Evolutionary conservation across 225 moss, liverwort and hornwort species (phyloP).

Genomic region (Physcomitrellopsis africana): DNA sequence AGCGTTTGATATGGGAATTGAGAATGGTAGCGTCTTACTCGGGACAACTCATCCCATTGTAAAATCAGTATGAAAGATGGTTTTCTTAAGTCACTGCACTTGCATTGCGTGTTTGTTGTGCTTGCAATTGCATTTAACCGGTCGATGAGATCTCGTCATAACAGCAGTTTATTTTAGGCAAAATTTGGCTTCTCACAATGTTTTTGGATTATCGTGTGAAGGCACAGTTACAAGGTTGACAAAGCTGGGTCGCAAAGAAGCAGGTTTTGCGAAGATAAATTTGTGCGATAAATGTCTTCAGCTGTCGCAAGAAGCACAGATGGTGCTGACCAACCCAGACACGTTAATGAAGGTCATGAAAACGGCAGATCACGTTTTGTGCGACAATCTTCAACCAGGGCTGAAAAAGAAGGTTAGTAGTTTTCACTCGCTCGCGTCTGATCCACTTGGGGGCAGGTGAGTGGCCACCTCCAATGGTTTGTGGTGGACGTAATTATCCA

Average conservation of each 20-base stretch:
- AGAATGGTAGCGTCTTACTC: neutral
- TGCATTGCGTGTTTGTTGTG: neutral
- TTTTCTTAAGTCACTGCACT: neutral
- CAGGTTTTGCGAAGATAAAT: constrained; percentile 34
- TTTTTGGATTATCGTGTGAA: constrained; percentile 22
- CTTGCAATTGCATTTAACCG: neutral
- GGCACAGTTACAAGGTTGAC: constrained; percentile 55
- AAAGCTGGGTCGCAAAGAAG: constrained; percentile 40
- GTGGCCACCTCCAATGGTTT: neutral
- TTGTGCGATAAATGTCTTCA: constrained; percentile 76
- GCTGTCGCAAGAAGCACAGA: constrained; percentile 66
- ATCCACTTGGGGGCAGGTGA: neutral
- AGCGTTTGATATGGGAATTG: constrained; percentile 32
- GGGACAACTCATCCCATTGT: neutral
- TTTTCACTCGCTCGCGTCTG: neutral
- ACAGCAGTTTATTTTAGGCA: neutral
- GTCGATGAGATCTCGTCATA: neutral
- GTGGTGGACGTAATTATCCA: neutral
- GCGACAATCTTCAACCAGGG: constrained; percentile 50
- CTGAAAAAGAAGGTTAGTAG: constrained; percentile 47
- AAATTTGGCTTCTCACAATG: neutral
- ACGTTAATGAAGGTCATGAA: constrained; percentile 49
- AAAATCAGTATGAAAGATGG: neutral
- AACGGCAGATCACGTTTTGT: constrained; percentile 49
- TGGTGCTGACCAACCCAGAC: constrained; percentile 65